These are phyloP conservation scores for Penicillium paneum DNA, from an alignment of 2,329 filamentous ascomycete species.

Conservation along the genomic window DNA sequence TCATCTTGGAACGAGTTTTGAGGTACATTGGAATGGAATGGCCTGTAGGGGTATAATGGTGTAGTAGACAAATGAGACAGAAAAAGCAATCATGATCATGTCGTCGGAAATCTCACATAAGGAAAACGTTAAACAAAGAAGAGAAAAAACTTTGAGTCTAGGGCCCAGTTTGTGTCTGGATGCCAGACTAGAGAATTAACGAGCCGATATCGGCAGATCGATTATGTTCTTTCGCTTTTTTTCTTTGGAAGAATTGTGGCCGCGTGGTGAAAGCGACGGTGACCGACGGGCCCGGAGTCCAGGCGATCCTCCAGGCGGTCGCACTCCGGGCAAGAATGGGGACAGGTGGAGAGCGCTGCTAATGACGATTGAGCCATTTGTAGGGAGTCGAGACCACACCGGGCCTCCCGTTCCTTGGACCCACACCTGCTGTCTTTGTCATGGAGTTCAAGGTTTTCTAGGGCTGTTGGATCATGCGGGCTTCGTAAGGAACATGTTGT, in stretches of 20 bases:
- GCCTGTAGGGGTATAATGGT: slow-evolving; percentile 1
- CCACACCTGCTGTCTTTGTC: neutral
- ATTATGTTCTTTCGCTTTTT: neutral
- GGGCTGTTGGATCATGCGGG: neutral
- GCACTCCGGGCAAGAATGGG: neutral
- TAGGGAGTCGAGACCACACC: neutral
- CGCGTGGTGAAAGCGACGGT: neutral
- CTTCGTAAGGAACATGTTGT: neutral
- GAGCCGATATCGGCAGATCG: neutral
- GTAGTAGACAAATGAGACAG: neutral
- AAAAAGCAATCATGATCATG: slow-evolving; percentile 1
- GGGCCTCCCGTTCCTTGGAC: neutral
- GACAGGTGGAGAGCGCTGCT: neutral
- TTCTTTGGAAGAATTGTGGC: neutral
- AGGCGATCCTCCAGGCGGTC: neutral
- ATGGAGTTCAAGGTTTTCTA: neutral
- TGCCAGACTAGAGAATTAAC: neutral
- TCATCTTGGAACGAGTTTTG: neutral
- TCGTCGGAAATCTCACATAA: neutral
- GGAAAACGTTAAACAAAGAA: neutral
- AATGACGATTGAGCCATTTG: neutral
- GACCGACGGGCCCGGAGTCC: neutral
- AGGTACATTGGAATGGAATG: neutral
- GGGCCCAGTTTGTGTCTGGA: neutral
- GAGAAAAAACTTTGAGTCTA: neutral